Base-by-base conservation (phyloP, 2,329 filamentous ascomycete species). In the Rosellinia necatrix region DNA sequence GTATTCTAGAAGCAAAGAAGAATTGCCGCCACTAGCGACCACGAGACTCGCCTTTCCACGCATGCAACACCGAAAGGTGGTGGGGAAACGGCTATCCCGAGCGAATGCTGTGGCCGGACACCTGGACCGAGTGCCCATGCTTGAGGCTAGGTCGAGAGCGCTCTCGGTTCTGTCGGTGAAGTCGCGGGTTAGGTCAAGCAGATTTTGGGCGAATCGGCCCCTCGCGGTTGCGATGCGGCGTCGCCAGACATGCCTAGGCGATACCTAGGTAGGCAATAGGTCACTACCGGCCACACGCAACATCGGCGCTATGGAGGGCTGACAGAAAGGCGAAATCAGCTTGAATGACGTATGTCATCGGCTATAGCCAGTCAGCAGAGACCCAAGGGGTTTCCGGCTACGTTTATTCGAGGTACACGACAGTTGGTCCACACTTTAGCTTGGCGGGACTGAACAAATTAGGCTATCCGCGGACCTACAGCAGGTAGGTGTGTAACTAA, bases 71-170 rank as follows among this genome's bases (percentile, higher is more conserved):
- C 50, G 49, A 58, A 25, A 47, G 49, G 52, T 38, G 43, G 59
- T 68, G 64, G 66, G 65, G 66, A 48, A 58, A 42, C 66, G 66
- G 66, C 49, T 54, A 65, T 65, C 54, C 66, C 66, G 66, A 66
- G 55, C 64, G 64, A 67, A 67, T 66, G 56, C 56, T 49, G 53
- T 60, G 35, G 47, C 49, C 52, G 52, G 44, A 49, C 44, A 32
- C 43, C 59, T 61, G 63, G 47, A 57, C 64, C 61, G 64, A 65
- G 58, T 42, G n/a, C 49, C 41, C 30, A 37, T 35, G 29, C 30
- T 19, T 43, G 19, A 19, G 13, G 8, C n/a, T 17, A 17, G 4
- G n/a, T 7, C 15, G 12, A 15, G 34, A 15, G 15, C 15, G 7
- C 8, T 9, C 21, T 22, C 6, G 34, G 4, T 37, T 25, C 13